These are phyloP conservation scores for Ceratobasidium sp. DNA, from an alignment of 1,284 basidiomycete species.

Conservation along the genomic window DNA sequence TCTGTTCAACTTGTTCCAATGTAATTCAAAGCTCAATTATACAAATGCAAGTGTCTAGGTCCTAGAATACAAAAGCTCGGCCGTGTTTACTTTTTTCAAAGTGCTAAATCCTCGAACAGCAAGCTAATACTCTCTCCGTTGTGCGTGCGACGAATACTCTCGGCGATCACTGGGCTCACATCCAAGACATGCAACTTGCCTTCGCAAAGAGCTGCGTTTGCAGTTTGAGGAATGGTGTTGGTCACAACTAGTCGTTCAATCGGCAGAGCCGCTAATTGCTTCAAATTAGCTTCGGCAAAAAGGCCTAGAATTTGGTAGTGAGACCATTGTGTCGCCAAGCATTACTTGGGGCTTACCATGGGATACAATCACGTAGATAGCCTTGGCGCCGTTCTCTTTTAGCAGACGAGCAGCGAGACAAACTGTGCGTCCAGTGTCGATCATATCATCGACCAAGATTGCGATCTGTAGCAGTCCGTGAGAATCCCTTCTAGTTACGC, in stretches of 20 bases:
- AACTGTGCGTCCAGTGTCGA: constrained; percentile 93
- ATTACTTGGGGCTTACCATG: constrained; percentile 75
- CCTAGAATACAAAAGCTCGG: constrained; percentile 27
- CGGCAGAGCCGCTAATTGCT: constrained; percentile 80
- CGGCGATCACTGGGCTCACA: constrained; percentile 90
- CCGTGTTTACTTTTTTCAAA: constrained; percentile 65
- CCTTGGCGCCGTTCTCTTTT: constrained; percentile 88
- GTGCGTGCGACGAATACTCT: constrained; percentile 96
- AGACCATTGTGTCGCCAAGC: neutral
- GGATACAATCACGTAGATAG: constrained; percentile 90
- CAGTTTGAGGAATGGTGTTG: constrained; percentile 79
- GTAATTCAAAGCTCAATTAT: constrained; percentile 31
- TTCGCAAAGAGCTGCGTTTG: constrained; percentile 44
- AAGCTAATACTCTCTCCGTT: constrained; percentile 93
- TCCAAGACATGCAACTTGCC: constrained; percentile 81
- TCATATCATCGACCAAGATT: constrained; percentile 98
- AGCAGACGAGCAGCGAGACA: constrained; percentile 87
- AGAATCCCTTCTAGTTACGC: neutral
- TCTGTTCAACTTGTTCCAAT: neutral
- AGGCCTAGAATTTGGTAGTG: constrained; percentile 68
- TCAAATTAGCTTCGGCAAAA: constrained; percentile 87
- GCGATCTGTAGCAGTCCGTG: constrained; percentile 69
- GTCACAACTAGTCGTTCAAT: constrained; percentile 90
- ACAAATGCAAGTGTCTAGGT: constrained; percentile 39
- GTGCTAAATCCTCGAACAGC: constrained; percentile 73